Conservation (phyloP, 169 alveolate genomes). For the Cryptosporidium ubiquitum region DNA sequence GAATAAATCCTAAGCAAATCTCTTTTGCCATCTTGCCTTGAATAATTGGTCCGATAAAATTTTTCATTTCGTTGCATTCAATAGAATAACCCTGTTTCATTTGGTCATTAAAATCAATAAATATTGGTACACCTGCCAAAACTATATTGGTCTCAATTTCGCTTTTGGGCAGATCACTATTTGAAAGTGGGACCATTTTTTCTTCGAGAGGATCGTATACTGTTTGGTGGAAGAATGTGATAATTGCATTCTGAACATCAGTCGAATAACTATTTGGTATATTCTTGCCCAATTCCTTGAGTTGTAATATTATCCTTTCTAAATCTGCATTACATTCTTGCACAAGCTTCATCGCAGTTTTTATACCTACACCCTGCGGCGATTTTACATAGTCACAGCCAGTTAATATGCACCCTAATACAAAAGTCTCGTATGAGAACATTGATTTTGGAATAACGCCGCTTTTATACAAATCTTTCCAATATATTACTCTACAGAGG, state of each 20-base stretch:
- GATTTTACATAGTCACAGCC: conserved; percentile 88
- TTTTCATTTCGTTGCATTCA: conserved; percentile 1
- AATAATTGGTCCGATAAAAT: conserved; percentile 56
- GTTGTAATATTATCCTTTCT: conserved; percentile 37
- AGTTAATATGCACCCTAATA: conserved; percentile 80
- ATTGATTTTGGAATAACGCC: conserved; percentile 73
- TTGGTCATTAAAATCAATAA: conserved; percentile 31
- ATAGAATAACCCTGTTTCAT: neutral
- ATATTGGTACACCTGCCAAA: conserved; percentile 24
- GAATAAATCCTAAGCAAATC: conserved; percentile 50
- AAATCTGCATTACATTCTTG: conserved; percentile 67
- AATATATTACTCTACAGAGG: conserved; percentile 72
- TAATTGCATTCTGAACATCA: conserved; percentile 48
- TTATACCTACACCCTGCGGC: conserved; percentile 84
- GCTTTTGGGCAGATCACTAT: conserved; percentile 9
- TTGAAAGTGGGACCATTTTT: conserved; percentile 68
- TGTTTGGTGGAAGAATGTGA: conserved; percentile 67
- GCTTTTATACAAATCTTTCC: conserved; percentile 64
- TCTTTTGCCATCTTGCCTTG: conserved; percentile 24
- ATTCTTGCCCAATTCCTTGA: conserved; percentile 43
- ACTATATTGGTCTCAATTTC: neutral
- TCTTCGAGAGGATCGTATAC: conserved; percentile 37
- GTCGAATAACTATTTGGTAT: conserved; percentile 27
- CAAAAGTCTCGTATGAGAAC: conserved; percentile 77
- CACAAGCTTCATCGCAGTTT: conserved; percentile 81